These are phyloP conservation scores for Silene noctiflora DNA, from an alignment of 179 eudicot species.

Conservation along the genomic window DNA sequence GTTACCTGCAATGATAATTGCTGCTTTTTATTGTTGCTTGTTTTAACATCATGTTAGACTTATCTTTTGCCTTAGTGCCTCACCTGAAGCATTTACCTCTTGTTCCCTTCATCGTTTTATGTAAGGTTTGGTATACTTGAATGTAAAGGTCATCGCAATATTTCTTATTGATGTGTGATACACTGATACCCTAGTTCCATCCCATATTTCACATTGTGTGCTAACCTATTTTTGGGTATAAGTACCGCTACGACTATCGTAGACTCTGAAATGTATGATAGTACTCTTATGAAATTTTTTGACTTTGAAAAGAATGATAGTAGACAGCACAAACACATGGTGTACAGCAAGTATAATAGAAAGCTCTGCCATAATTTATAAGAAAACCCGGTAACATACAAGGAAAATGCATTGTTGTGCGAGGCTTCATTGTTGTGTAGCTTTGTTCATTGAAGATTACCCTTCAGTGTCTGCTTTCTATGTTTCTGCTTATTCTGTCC, in stretches of 20 bases:
- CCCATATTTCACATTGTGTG: not conserved
- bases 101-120: not conserved
- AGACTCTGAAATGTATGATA: not conserved
- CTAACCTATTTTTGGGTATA: not conserved
- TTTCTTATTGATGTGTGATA: not conserved
- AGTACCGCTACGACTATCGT: not conserved
- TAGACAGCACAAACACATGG: not conserved
- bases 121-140: not conserved
- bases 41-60: not conserved
- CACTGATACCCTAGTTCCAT: not conserved
- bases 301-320: not conserved
- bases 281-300: not conserved
- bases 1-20: not conserved
- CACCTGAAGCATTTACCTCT: constrained; percentile 3
- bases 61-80: not conserved
- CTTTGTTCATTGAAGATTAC: not conserved
- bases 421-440: not conserved
- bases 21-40: not conserved
- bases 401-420: not conserved
- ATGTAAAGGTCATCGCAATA: not conserved
- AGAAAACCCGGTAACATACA: not conserved
- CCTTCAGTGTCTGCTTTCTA: not conserved
- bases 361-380: not conserved
- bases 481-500: constrained; percentile 6
- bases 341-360: not conserved